Percentiles rank a stretch among this genome's conserved stretches.
These are phyloP conservation scores for Gyromitra esculenta DNA, from an alignment of 2,329 filamentous ascomycete species.

Conservation along the genomic window DNA sequence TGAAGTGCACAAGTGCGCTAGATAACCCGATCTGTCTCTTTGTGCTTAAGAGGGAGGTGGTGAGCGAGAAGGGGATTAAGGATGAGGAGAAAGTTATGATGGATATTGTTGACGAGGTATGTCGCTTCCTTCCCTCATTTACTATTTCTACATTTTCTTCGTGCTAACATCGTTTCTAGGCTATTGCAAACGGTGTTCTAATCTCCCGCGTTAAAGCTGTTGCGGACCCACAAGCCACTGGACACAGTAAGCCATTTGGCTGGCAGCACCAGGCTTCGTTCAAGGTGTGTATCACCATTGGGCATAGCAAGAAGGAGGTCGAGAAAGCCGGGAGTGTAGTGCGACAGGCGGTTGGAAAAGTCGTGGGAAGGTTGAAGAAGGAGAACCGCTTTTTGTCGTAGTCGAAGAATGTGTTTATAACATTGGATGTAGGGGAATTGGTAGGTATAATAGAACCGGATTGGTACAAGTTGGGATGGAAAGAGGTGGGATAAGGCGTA, in stretches of 20 bases:
- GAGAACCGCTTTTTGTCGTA: conserved; percentile 44
- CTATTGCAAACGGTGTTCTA: conserved; percentile 83
- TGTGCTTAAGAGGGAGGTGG: conserved; percentile 82
- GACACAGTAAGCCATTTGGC: conserved; percentile 70
- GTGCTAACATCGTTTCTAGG: conserved; percentile 65
- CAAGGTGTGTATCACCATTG: conserved; percentile 89
- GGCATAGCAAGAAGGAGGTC: conserved; percentile 89
- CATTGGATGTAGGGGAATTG: background rate
- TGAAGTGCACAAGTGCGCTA: conserved; percentile 76
- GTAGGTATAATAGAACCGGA: background rate
- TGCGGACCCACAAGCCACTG: conserved; percentile 69
- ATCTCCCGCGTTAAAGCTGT: conserved; percentile 86
- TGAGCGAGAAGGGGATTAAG: conserved; percentile 73
- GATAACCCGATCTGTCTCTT: conserved; percentile 91
- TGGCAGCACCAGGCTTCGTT: conserved; percentile 81
- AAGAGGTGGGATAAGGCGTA: conserved; percentile 15
- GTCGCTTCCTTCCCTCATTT: conserved; percentile 58
- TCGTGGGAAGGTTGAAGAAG: conserved; percentile 72
- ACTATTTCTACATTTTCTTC: conserved; percentile 28
- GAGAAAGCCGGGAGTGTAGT: conserved; percentile 92
- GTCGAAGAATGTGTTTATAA: background rate
- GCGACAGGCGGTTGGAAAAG: conserved; percentile 91
- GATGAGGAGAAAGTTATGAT: conserved; percentile 81
- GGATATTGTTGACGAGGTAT: conserved; percentile 95
- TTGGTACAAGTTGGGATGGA: background rate